Evolutionary conservation across 306 rosid genomes (phyloP).

Genomic region (Glycine tomentella): DNA sequence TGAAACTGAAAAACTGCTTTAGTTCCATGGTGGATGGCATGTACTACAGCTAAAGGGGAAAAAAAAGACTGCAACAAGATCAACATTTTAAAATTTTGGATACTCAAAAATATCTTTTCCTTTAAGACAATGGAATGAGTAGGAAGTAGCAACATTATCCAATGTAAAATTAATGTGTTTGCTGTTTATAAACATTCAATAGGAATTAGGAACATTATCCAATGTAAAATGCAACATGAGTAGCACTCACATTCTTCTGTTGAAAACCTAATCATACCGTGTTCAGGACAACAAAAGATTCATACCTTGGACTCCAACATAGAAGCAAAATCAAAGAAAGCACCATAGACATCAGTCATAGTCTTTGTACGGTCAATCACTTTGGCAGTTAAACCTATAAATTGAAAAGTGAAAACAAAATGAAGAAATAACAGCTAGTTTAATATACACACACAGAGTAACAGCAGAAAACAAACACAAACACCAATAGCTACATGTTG

Average conservation of each 20-base stretch:
- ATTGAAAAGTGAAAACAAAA: constrained; percentile 38
- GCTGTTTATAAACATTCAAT: constrained; percentile 31
- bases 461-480: neutral
- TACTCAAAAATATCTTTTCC: constrained; percentile 16
- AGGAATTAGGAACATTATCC: neutral
- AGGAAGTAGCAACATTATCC: too few relatives aligned
- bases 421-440: constrained; percentile 33
- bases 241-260: constrained; percentile 24
- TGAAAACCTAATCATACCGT: constrained; percentile 36
- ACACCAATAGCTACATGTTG: constrained; percentile 8
- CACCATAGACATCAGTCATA: constrained; percentile 88
- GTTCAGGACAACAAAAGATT: constrained; percentile 33
- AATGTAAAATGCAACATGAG: constrained; percentile 16
- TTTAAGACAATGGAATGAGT: constrained; percentile 12
- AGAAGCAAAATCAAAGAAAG: constrained; percentile 89
- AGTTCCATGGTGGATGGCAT: neutral
- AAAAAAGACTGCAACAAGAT: constrained; percentile 18
- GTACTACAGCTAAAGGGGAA: neutral
- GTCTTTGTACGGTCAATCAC: constrained; percentile 83
- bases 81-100: constrained; percentile 20
- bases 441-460: neutral
- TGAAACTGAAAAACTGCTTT: constrained; percentile 32
- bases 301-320: constrained; percentile 84
- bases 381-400: constrained; percentile 94
- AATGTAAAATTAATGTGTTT: neutral